A percentile compares a stretch with the other conserved stretches of the same genome.
Conservation (phyloP, 805 yeast genomes). For the Blastobotrys terrestris region DNA sequence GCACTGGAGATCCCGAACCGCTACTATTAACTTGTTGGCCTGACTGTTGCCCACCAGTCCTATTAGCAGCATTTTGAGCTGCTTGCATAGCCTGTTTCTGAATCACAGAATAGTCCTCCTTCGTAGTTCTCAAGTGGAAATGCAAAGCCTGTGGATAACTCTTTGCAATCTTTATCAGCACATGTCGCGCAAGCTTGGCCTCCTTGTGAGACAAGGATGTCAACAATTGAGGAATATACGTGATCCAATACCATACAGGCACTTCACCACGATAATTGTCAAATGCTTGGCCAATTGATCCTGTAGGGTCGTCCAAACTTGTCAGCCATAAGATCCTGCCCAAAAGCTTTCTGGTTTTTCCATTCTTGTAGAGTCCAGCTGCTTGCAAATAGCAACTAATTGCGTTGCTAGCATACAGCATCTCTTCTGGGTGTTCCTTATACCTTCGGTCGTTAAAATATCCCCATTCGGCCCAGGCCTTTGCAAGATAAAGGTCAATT, state of each 20-base stretch:
- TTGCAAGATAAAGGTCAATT: constrained; percentile 85
- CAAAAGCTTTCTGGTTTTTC: constrained; percentile 79
- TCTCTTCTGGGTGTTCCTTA: constrained; percentile 75
- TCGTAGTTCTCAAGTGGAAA: constrained; percentile 90
- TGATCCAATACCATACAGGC: constrained; percentile 99
- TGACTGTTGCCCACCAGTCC: constrained; percentile 1
- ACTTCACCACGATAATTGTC: constrained; percentile 91
- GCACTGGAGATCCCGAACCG: background rate
- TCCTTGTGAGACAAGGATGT: constrained; percentile 88
- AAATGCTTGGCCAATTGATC: constrained; percentile 78
- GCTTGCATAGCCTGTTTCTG: constrained; percentile 67
- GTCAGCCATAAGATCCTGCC: constrained; percentile 92
- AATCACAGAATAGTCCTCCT: constrained; percentile 84
- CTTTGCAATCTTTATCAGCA: constrained; percentile 87
- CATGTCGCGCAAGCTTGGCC: constrained; percentile 81
- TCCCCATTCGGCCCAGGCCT: constrained; percentile 99
- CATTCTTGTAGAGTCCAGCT: constrained; percentile 90
- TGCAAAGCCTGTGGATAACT: constrained; percentile 96
- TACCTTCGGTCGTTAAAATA: constrained; percentile 83
- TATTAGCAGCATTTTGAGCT: constrained; percentile 31
- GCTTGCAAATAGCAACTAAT: constrained; percentile 95
- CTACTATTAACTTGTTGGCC: constrained; percentile 5
- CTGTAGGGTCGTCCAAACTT: constrained; percentile 79
- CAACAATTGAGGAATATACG: constrained; percentile 89
- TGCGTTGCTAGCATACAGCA: constrained; percentile 85